Evolutionary conservation across 345 rosid species (phyloP), one percentile per base, ranked within the genome.

Genomic region (Citrus australasica): DNA sequence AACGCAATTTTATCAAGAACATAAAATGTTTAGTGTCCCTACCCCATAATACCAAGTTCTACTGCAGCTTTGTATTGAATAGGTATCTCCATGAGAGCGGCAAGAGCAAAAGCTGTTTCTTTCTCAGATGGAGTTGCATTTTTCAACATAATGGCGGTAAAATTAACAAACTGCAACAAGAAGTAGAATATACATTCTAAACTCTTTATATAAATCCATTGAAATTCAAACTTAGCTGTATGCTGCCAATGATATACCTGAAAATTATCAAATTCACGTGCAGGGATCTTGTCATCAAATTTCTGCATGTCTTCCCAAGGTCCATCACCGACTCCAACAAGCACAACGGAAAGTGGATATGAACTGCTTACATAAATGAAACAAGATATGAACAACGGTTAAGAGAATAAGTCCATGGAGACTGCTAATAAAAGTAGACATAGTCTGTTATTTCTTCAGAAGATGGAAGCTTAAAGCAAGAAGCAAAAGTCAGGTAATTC

Each of bases 71-170:
- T 92, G 74, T 92, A 93, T 73, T 95, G 98, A 37, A 90, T 32
- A 7, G 98, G 98, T 58, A 93, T 90, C 85, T 95, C 98, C 98
- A 95, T 95, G 67, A 95, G 84, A 35, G 98, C 89, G 56, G 97
- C 90, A 71, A 94, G 97, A 73, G 98, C 98, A 88, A 94, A 94
- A 9, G 91, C 93, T 8, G 93, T 71, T 85, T 95, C 98, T 87
- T 92, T 95, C 74, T 86, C 86, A 1, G 83, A 32, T 25, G 48
- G 40, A 81, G 83, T 80, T 53, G 65, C 76, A 70, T 85, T 79
- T 82, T 90, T 88, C 16, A 82, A 62, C 97, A 90, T 94, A 33
- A 93, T 93, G 56, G 83, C 90, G 2, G 92, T 94, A 25, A 94
- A 94, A 80, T 94, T 94, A 62, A 94, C 98, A 85, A 93, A 94